Evolutionary conservation across 495 filamentous ascomycete genomes (phyloP), one percentile per base, ranked within the genome.

Genomic region (Penicillium antarcticum): DNA sequence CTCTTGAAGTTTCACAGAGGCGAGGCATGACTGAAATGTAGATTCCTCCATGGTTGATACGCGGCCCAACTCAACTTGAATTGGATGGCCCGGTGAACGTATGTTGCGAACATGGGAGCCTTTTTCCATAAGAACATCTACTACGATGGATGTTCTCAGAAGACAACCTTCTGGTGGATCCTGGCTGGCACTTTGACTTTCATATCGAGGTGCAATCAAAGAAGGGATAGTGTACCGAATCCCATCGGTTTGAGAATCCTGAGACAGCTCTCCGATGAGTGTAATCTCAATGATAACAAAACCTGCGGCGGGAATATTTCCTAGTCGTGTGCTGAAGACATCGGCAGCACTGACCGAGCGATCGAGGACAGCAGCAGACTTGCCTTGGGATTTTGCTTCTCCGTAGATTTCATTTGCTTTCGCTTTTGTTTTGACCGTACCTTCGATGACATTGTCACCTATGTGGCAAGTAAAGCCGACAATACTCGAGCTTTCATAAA

Each of bases 191-290:
- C n/a, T n/a, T n/a, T n/a, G n/a, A n/a, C n/a, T 7, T 36, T 85
- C 85, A 59, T 87, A 89, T 12, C 84, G 72, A 6, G 83, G 84
- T 2, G 79, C 78, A 52, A 88, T 83, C 39, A 51, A 65, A 0
- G 80, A 82, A 1, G 86, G 86, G 16, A 88, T 71, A 16, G 79
- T 87, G 56, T 85, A 85, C 10, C 83, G 76, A 38, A 81, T 76
- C 12, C 84, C 82, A 61, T 88, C 79, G 1, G 72, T 68, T 43
- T 81, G 80, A 40, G 74, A 70, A 59, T 87, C 82, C 56, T 86
- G 77, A 61, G 86, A 86, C 52, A 89, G 67, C 58, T 89, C 85
- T 12, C 81, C 80, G 2, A 87, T 62, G 56, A 87, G 87, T 3
- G 76, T 80, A 50, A 88, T 79, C 24, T 80, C 74, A 11, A 88